These are phyloP conservation scores for Fraxinus sp. DNA, from an alignment of 305 asterid species.

Conservation along the genomic window DNA sequence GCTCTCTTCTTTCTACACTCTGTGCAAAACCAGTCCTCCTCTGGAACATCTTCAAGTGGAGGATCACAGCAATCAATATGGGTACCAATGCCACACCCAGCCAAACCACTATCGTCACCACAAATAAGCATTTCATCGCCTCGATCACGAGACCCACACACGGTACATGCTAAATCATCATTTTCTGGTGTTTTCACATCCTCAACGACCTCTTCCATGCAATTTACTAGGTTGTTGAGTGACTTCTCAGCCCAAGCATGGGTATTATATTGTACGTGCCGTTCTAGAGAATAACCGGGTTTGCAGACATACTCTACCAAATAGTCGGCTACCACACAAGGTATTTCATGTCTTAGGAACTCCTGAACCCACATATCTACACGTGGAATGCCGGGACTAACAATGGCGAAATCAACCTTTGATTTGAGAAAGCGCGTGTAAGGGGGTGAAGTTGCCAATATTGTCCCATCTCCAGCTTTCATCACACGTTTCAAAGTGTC, in stretches of 20 bases:
- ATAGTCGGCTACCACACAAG: conserved; percentile 76
- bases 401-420: conserved; percentile 67
- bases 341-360: conserved; percentile 66
- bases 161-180: conserved; percentile 46
- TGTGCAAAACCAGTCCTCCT: conserved; percentile 69
- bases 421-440: conserved; percentile 70
- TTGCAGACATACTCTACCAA: conserved; percentile 88
- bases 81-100: conserved; percentile 61
- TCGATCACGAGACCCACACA: conserved; percentile 51
- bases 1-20: conserved; percentile 31
- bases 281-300: conserved; percentile 72
- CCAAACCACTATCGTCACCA: conserved; percentile 48
- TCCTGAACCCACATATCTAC: conserved; percentile 86
- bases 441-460: conserved; percentile 87
- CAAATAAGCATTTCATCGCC: conserved; percentile 74
- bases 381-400: conserved; percentile 68
- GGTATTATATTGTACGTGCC: conserved; percentile 71
- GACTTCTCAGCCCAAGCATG: conserved; percentile 77
- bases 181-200: conserved; percentile 35
- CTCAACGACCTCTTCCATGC: conserved; percentile 43
- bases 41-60: conserved; percentile 51
- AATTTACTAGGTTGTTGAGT: conserved; percentile 34
- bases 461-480: conserved; percentile 86
- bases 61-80: conserved; percentile 69
- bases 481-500: conserved; percentile 81